A percentile compares a stretch with the other conserved stretches of the same genome.
These are phyloP conservation scores for Ceratobasidium sp. DNA, from an alignment of 1,284 basidiomycete species.

Conservation along the genomic window DNA sequence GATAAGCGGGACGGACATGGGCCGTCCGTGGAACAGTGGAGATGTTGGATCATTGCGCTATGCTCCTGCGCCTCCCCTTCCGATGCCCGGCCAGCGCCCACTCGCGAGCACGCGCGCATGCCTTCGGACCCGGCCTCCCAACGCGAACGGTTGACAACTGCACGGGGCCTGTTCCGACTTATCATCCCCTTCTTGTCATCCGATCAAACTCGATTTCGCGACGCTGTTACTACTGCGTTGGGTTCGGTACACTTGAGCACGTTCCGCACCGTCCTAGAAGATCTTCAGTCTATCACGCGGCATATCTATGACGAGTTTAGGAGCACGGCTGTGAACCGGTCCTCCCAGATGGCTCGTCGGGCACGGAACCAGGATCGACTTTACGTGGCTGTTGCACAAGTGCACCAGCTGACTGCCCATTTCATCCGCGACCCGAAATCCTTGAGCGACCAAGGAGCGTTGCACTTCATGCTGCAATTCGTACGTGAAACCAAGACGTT, in stretches of 20 bases:
- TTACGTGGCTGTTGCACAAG: conserved; percentile 90
- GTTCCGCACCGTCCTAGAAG: conserved; percentile 87
- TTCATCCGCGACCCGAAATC: conserved; percentile 80
- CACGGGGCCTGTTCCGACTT: conserved; percentile 86
- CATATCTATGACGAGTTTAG: conserved; percentile 84
- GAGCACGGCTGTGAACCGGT: conserved; percentile 54
- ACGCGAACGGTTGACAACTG: conserved; percentile 80
- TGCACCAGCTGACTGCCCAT: conserved; percentile 88
- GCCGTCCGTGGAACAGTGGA: conserved; percentile 82
- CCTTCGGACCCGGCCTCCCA: conserved; percentile 77
- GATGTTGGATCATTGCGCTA: conserved; percentile 85
- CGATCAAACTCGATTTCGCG: conserved; percentile 85
- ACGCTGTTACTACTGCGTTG: conserved; percentile 88
- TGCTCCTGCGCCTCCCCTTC: conserved; percentile 80
- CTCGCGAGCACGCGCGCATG: conserved; percentile 78
- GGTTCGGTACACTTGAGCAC: conserved; percentile 84
- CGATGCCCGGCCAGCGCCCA: conserved; percentile 68
- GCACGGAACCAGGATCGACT: conserved; percentile 83
- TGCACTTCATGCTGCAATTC: conserved; percentile 87
- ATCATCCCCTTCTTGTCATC: conserved; percentile 89
- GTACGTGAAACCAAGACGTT: conserved; percentile 86
- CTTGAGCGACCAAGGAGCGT: conserved; percentile 76
- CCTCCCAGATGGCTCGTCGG: conserved; percentile 61
- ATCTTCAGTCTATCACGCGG: conserved; percentile 82
- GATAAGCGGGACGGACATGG: conserved; percentile 50